These are phyloP conservation scores for Alternaria sp. DNA, from an alignment of 2,329 filamentous ascomycete species.

Conservation along the genomic window DNA sequence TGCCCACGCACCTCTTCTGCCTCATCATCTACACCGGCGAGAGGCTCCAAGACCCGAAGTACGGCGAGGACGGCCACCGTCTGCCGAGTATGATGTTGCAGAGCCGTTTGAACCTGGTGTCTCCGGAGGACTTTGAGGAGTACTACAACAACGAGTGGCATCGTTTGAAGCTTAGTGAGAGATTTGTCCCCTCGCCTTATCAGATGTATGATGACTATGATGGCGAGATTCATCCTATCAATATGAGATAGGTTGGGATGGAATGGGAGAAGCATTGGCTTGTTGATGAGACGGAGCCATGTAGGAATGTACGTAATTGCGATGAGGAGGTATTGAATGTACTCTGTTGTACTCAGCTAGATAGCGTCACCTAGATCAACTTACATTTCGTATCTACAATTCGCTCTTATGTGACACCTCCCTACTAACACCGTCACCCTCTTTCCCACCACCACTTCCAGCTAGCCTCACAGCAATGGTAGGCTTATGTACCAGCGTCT, in stretches of 20 bases:
- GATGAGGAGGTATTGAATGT: neutral
- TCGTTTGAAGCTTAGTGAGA: neutral
- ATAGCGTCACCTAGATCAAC: neutral
- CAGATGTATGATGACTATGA: neutral
- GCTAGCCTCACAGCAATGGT: constrained; percentile 34
- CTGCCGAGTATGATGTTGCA: neutral
- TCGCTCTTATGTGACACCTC: constrained; percentile 6
- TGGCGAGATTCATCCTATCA: neutral
- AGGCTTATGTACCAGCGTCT: constrained; percentile 43
- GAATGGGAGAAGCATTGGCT: neutral
- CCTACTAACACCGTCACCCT: constrained; percentile 4
- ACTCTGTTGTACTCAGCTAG: neutral
- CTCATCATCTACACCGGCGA: neutral
- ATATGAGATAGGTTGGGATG: neutral
- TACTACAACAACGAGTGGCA: neutral
- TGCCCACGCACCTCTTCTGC: neutral
- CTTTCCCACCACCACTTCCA: constrained; percentile 27
- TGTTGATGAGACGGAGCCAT: neutral
- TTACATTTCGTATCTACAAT: neutral
- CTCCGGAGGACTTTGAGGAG: neutral
- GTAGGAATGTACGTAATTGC: neutral
- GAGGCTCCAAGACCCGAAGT: neutral
- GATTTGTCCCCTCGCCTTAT: neutral
- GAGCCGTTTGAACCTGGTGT: neutral
- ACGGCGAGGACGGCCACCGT: neutral